A percentile compares a stretch with the other conserved stretches of the same genome.
These are phyloP conservation scores for Wolfiporia cocos DNA, from an alignment of 1,284 basidiomycete species.

Conservation along the genomic window DNA sequence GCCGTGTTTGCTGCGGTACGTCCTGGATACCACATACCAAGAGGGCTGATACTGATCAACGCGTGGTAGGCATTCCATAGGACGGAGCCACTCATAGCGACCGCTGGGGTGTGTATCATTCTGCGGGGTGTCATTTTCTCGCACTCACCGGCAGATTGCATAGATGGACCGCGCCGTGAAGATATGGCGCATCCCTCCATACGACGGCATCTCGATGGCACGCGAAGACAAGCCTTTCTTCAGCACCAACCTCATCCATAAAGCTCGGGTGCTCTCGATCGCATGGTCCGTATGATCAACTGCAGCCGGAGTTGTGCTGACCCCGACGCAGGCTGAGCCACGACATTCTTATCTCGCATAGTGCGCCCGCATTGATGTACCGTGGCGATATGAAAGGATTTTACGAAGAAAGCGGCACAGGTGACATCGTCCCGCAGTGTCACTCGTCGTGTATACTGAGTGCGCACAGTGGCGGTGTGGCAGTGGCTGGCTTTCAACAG, in stretches of 20 bases:
- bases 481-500: slow-evolving; percentile 59
- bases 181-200: slow-evolving; percentile 52
- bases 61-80: slow-evolving; percentile 56
- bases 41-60: no score
- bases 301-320: not conserved
- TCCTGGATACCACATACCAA: not conserved
- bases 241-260: slow-evolving; percentile 56
- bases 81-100: slow-evolving; percentile 56
- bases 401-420: slow-evolving; percentile 28
- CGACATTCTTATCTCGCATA: slow-evolving; percentile 56
- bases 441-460: not conserved
- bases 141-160: not conserved
- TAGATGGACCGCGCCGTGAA: slow-evolving; percentile 69
- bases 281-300: slow-evolving; percentile 39
- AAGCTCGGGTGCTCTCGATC: slow-evolving; percentile 57
- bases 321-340: slow-evolving; percentile 42
- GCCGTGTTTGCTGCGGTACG: slow-evolving; percentile 58
- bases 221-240: slow-evolving; percentile 73
- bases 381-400: slow-evolving; percentile 21
- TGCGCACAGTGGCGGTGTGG: slow-evolving; percentile 45
- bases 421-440: slow-evolving; percentile 6
- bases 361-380: slow-evolving; percentile 49
- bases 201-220: slow-evolving; percentile 31
- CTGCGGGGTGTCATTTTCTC: not conserved
- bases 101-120: slow-evolving; percentile 51